phyloP scores from a whole-genome alignment of 495 filamentous ascomycete genomes.

The Glonium stellatum region DNA sequence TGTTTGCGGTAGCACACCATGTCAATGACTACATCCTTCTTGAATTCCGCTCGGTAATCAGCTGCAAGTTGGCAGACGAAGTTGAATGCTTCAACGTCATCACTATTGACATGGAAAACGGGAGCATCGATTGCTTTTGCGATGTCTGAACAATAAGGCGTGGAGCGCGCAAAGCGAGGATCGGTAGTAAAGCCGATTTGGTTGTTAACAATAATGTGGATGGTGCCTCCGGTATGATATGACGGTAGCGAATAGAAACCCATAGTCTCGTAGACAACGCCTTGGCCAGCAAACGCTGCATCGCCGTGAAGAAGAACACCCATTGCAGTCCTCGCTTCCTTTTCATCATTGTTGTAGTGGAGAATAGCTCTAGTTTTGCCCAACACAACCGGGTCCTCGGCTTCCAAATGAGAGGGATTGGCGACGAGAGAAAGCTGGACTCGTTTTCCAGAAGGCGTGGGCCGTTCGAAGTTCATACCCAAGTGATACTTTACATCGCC shows the following conservation, averaged over 20 bases:
- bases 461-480: conserved; percentile 99
- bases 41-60: conserved; percentile 97
- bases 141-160: conserved; percentile 97
- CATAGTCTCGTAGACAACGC: conserved; percentile 96
- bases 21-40: conserved; percentile 93
- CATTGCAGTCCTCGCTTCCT: conserved; percentile 82
- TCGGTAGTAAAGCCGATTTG: conserved; percentile 99
- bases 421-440: conserved; percentile 96
- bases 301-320: conserved; percentile 92
- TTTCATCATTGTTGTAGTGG: conserved; percentile 97
- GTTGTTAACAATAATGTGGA: conserved; percentile 98
- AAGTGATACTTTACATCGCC: conserved; percentile 99
- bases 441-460: conserved; percentile 95
- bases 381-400: conserved; percentile 94
- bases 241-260: conserved; percentile 91
- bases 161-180: conserved; percentile 92
- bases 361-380: conserved; percentile 97
- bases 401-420: conserved; percentile 97
- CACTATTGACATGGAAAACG: conserved; percentile 97
- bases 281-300: conserved; percentile 92
- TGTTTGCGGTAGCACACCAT: conserved; percentile 98
- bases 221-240: conserved; percentile 95
- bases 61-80: conserved; percentile 95
- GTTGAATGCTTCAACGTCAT: conserved; percentile 96
- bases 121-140: conserved; percentile 97